Evolutionary conservation across 1,284 basidiomycete species (phyloP).

Genomic region (Mycosarcoma mackinlayi): DNA sequence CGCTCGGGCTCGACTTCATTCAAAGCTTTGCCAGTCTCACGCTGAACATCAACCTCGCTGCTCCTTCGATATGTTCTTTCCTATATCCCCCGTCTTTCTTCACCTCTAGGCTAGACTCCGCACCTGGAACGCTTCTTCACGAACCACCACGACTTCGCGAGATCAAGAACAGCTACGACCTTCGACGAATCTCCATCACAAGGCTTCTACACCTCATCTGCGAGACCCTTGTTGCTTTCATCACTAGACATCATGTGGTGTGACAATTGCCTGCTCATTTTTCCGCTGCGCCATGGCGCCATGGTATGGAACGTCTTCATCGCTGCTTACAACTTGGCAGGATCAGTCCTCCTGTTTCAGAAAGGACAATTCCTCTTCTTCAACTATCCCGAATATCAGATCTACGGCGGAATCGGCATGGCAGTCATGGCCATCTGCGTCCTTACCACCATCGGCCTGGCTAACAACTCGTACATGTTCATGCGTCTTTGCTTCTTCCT

Average conservation of each 20-base stretch:
- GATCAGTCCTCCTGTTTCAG: conserved; percentile 76
- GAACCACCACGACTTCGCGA: background rate
- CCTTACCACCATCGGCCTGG: conserved; percentile 76
- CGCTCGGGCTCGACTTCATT: background rate
- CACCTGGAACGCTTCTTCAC: background rate
- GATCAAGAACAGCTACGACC: background rate
- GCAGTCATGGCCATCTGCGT: conserved; percentile 74
- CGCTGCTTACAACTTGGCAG: conserved; percentile 76
- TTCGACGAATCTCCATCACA: background rate
- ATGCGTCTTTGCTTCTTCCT: conserved; percentile 77
- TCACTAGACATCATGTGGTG: conserved; percentile 50
- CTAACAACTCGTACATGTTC: conserved; percentile 80
- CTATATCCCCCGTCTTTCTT: background rate
- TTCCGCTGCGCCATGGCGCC: conserved; percentile 71
- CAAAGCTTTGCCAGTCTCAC: too few relatives aligned
- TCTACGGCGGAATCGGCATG: conserved; percentile 79
- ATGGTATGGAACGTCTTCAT: conserved; percentile 79
- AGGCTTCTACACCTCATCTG: too few relatives aligned
- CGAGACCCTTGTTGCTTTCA: background rate
- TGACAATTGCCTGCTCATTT: conserved; percentile 60
- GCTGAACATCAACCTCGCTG: background rate
- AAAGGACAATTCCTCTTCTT: conserved; percentile 79
- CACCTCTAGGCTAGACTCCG: background rate
- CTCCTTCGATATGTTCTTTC: background rate
- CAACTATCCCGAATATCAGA: conserved; percentile 75